phyloP scores from a whole-genome alignment of 495 filamentous ascomycete genomes.

The Polyplosphaeria fusca region DNA sequence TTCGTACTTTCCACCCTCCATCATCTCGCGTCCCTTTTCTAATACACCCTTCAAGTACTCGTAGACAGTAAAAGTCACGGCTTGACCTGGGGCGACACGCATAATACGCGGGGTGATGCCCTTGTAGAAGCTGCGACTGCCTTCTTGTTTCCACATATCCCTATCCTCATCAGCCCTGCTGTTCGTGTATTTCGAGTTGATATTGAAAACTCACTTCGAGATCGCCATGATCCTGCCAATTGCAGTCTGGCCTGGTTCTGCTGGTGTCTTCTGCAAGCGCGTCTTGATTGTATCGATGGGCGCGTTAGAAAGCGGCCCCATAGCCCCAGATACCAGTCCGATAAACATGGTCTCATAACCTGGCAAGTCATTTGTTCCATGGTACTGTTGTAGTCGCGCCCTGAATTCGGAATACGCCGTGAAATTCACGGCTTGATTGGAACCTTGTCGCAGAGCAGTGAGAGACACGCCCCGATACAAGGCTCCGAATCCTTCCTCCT shows the following conservation, averaged over 20 bases:
- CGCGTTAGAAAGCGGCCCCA: slow-evolving; percentile 93
- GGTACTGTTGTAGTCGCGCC: slow-evolving; percentile 64
- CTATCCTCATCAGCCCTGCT: no score
- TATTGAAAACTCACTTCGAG: slow-evolving; percentile 44
- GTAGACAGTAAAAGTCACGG: slow-evolving; percentile 97
- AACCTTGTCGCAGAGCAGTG: slow-evolving; percentile 89
- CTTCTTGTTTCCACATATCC: slow-evolving; percentile 98
- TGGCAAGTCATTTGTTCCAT: slow-evolving; percentile 62
- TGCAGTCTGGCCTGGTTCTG: slow-evolving; percentile 74
- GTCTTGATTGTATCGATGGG: slow-evolving; percentile 99
- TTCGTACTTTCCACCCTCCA: slow-evolving; percentile 69
- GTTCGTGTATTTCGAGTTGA: no score
- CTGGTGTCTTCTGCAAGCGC: slow-evolving; percentile 84
- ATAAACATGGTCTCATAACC: slow-evolving; percentile 87
- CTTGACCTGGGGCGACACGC: slow-evolving; percentile 95
- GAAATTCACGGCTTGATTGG: slow-evolving; percentile 97
- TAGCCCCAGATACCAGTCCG: slow-evolving; percentile 86
- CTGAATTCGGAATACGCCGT: slow-evolving; percentile 96
- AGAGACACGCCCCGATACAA: slow-evolving; percentile 91
- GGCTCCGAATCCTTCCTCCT: slow-evolving; percentile 82
- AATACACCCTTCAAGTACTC: slow-evolving; percentile 83
- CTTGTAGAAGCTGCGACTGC: slow-evolving; percentile 93
- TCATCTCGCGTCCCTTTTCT: slow-evolving; percentile 65
- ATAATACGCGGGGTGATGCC: slow-evolving; percentile 97
- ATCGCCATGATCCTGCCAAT: slow-evolving; percentile 73